phyloP scores from a whole-genome alignment of 495 filamentous ascomycete species.

The Jackrogersella multiformis region DNA sequence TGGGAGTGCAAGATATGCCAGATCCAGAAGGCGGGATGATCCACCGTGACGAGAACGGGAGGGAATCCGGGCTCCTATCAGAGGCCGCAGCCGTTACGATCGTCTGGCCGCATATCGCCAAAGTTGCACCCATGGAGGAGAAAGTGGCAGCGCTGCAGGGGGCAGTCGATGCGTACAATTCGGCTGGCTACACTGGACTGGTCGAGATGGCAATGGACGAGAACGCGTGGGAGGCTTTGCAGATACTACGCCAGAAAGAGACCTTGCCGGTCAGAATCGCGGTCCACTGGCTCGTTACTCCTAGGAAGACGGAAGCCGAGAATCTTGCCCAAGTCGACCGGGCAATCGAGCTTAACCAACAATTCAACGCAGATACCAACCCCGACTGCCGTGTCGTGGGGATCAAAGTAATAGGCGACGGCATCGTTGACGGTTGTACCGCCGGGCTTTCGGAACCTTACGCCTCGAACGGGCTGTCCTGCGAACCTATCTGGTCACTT shows the following conservation, averaged over 20 bases:
- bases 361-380: slow-evolving; percentile 57
- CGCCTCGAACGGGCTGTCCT: slow-evolving; percentile 53
- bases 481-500: slow-evolving; percentile 65
- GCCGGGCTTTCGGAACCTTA: slow-evolving; percentile 70
- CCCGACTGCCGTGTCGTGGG: slow-evolving; percentile 68
- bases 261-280: slow-evolving; percentile 65
- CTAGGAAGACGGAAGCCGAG: slow-evolving; percentile 51
- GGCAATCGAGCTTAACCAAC: slow-evolving; percentile 62
- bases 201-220: slow-evolving; percentile 80
- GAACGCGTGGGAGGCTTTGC: slow-evolving; percentile 65
- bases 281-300: slow-evolving; percentile 70
- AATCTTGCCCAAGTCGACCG: slow-evolving; percentile 64
- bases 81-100: slow-evolving; percentile 66
- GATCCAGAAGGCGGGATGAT: slow-evolving; percentile 67
- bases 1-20: slow-evolving; percentile 56
- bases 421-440: slow-evolving; percentile 73
- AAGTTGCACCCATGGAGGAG: slow-evolving; percentile 60
- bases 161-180: slow-evolving; percentile 62
- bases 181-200: slow-evolving; percentile 68
- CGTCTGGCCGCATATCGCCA: slow-evolving; percentile 67
- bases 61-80: slow-evolving; percentile 63
- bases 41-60: slow-evolving; percentile 61
- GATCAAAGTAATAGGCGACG: slow-evolving; percentile 76
- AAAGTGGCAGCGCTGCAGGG: slow-evolving; percentile 60
- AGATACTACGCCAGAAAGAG: slow-evolving; percentile 53